Conservation (phyloP, 2,329 filamentous ascomycete species). For the Epichloe gansuensis region DNA sequence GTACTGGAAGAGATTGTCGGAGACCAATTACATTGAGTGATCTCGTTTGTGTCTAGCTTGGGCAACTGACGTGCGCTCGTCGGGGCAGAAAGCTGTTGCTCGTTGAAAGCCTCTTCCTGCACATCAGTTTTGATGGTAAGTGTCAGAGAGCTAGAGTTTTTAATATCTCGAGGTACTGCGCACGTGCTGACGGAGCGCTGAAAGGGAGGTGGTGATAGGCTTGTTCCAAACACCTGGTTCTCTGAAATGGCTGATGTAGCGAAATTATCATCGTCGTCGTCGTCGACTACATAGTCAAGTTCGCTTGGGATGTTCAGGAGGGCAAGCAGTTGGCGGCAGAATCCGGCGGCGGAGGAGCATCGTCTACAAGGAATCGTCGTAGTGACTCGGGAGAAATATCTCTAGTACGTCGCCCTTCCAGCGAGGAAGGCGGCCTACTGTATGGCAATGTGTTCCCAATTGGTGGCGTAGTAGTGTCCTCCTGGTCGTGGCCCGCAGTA, state of each 20-base stretch:
- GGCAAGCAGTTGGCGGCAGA: conserved; percentile 19
- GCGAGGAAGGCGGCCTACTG: conserved; percentile 8
- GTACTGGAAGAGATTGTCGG: conserved; percentile 18
- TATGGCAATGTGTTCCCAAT: not conserved
- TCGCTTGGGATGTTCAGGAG: conserved; percentile 24
- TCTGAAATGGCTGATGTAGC: conserved; percentile 40
- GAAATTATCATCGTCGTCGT: conserved; percentile 50
- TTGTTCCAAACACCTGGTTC: conserved; percentile 29
- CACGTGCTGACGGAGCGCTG: conserved; percentile 23
- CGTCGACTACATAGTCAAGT: conserved; percentile 22
- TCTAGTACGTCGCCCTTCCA: conserved; percentile 31
- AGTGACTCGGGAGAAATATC: conserved; percentile 46
- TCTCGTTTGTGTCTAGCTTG: conserved; percentile 13
- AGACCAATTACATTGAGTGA: conserved; percentile 13
- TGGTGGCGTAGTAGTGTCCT: not conserved
- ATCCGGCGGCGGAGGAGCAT: conserved; percentile 20
- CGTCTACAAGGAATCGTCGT: conserved; percentile 38
- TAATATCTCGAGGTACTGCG: conserved; percentile 9
- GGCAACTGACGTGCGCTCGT: conserved; percentile 7
- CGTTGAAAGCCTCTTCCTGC: conserved; percentile 6
- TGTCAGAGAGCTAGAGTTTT: conserved; percentile 15
- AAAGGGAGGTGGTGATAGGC: conserved; percentile 41
- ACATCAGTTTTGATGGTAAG: conserved; percentile 12
- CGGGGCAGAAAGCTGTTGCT: conserved; percentile 11
- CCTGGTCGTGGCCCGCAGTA: not conserved